Evolutionary conservation across 2,329 filamentous ascomycete genomes (phyloP).

Genomic region (Cladosporium sp.): DNA sequence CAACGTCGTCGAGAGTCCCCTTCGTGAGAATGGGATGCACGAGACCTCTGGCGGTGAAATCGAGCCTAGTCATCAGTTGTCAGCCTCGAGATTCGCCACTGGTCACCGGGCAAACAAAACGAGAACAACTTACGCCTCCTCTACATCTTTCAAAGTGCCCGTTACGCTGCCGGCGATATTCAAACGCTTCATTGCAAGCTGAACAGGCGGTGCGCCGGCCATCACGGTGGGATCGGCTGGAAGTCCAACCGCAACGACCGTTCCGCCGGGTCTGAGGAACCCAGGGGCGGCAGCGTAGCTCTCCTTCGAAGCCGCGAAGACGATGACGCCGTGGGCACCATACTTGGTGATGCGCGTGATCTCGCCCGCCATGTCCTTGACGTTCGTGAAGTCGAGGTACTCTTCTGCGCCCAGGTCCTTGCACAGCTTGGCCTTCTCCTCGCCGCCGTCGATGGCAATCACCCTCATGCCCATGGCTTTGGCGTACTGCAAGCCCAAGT

Average conservation of each 20-base stretch:
- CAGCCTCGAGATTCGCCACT: no score
- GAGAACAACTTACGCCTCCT: neutral
- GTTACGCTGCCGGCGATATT: conserved; percentile 47
- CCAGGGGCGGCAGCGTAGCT: conserved; percentile 38
- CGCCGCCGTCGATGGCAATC: conserved; percentile 42
- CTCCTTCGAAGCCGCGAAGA: conserved; percentile 40
- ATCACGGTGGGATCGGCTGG: conserved; percentile 37
- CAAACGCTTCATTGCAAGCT: conserved; percentile 42
- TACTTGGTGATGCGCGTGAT: conserved; percentile 40
- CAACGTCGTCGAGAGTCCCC: conserved; percentile 42
- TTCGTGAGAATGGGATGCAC: conserved; percentile 43
- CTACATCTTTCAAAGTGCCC: conserved; percentile 40
- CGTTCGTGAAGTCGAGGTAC: conserved; percentile 40
- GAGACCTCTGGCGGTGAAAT: conserved; percentile 46
- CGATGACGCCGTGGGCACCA: conserved; percentile 41
- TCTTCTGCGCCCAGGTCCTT: conserved; percentile 40
- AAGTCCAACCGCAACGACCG: conserved; percentile 41
- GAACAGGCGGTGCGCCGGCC: conserved; percentile 42
- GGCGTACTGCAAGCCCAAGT: conserved; percentile 36
- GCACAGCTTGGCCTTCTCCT: conserved; percentile 40
- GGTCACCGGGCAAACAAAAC: no score
- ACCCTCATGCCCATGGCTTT: conserved; percentile 40
- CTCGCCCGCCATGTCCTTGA: conserved; percentile 38
- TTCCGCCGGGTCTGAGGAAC: conserved; percentile 39
- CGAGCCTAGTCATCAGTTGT: conserved; percentile 20